Evolutionary conservation across 805 yeast species (phyloP), one percentile per base, ranked within the genome.

Genomic region (Candida maesae): DNA sequence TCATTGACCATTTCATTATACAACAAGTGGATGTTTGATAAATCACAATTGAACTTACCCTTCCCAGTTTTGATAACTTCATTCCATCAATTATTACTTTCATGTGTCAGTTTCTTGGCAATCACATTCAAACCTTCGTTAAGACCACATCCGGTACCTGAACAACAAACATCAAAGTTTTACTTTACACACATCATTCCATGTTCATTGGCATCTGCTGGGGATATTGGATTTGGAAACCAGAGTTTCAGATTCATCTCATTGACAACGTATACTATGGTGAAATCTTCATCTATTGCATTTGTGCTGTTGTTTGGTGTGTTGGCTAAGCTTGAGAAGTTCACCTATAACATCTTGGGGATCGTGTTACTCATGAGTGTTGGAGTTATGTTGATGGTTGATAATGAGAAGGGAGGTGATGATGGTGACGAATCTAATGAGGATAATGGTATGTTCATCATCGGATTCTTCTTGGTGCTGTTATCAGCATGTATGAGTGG

Each of bases 11-110:
- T 85, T 15, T 81, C 90, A 8, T 62, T 86, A 23, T 93, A 91
- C 66, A 93, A 93, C 69, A 90, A 90, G 66, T 89, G 97, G 97
- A 91, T 91, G 97, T 93, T 91, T 66, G 90, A 91, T 29, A 59
- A 63, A 6, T 71, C 74, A 9, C 84, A 87, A 15, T 67, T 90
- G 41, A 78, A 85, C 56, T 82, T 93, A 53, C 76, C 78, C 24
- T 93, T 79, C 58, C 99, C 99, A 2, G 74, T 93, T 17, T 65
- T 90, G 21, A 78, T 90, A 39, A 93, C 99, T 0, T 70, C 90
- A 4, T 72, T 81, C 52, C 99, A 93, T 65, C 98, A 93, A 65
- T 56, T 82, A 20, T 74, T 88, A 32, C 67, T 84, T 44, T 85
- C 88, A 1, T 47, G 54, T 0, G 67, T 79, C 44, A 78, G 67